phyloP scores from a whole-genome alignment of 345 rosid species.

The Psidium friedrichsthalianum region DNA sequence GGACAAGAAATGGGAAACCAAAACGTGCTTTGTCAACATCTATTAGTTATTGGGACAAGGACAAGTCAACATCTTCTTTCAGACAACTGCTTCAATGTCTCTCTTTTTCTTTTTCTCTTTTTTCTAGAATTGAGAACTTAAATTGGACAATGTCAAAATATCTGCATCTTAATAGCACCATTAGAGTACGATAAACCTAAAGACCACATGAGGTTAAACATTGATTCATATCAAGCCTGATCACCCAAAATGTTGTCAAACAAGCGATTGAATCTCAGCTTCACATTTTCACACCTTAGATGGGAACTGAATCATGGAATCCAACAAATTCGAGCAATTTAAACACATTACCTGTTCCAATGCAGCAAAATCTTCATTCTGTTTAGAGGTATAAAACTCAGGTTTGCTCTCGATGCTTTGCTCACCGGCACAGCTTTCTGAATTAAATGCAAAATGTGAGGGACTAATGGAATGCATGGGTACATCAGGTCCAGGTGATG shows the following conservation, averaged over 20 bases:
- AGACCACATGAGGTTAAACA: neutral
- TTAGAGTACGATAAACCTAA: neutral
- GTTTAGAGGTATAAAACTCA: conserved; percentile 42
- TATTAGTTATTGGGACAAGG: neutral
- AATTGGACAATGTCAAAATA: no score
- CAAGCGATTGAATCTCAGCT: neutral
- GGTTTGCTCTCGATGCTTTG: conserved; percentile 18
- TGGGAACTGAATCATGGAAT: neutral
- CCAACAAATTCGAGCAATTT: neutral
- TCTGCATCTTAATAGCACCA: neutral
- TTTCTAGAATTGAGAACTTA: neutral
- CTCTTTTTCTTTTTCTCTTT: no score
- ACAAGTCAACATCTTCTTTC: neutral
- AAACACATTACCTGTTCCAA: conserved; percentile 69
- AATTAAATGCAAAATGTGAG: conserved; percentile 16
- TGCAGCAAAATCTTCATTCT: conserved; percentile 79
- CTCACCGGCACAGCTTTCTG: conserved; percentile 12
- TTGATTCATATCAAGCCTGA: neutral
- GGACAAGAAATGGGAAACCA: neutral
- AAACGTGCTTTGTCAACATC: neutral
- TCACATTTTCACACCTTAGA: neutral
- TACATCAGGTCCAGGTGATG: conserved; percentile 18
- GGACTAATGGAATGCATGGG: conserved; percentile 17
- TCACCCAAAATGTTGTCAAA: neutral
- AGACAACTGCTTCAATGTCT: neutral